These are phyloP conservation scores for Metarhizium rileyi DNA, from an alignment of 2,329 filamentous ascomycete species.

Conservation along the genomic window DNA sequence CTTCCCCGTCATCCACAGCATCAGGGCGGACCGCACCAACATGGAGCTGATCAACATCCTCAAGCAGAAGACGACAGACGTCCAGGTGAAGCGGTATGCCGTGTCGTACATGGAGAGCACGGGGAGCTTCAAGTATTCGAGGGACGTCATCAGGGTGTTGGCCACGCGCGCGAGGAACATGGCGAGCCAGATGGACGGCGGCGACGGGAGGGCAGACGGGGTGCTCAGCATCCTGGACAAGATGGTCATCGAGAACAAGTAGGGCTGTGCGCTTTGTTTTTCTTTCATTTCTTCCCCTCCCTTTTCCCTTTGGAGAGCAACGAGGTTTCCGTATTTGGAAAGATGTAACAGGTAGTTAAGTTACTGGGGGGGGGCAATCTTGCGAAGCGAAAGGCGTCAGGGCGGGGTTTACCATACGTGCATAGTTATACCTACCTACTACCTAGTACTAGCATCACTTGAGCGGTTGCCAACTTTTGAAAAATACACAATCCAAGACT, in stretches of 20 bases:
- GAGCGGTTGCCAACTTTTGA: too few relatives aligned
- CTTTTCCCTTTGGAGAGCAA: too few relatives aligned
- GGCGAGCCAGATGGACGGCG: constrained; percentile 55
- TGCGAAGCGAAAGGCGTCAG: background rate
- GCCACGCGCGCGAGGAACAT: constrained; percentile 53
- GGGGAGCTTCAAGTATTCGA: constrained; percentile 81
- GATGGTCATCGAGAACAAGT: constrained; percentile 34
- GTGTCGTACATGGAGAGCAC: constrained; percentile 84
- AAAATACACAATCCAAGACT: background rate
- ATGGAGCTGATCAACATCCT: constrained; percentile 84
- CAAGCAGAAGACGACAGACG: constrained; percentile 77
- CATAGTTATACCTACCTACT: too few relatives aligned
- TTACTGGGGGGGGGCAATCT: too few relatives aligned
- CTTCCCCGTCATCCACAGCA: constrained; percentile 90
- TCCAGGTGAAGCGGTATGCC: constrained; percentile 85
- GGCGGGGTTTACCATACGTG: background rate
- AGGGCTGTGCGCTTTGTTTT: background rate
- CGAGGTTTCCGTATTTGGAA: too few relatives aligned
- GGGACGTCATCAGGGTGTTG: constrained; percentile 54
- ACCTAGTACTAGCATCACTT: background rate
- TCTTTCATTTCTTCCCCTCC: background rate
- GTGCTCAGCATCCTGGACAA: constrained; percentile 60
- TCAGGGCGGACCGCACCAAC: constrained; percentile 64
- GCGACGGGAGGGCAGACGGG: constrained; percentile 42
- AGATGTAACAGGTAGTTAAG: too few relatives aligned